Percentiles rank a stretch among this genome's conserved stretches.
Conservation (phyloP, 2,329 filamentous ascomycete genomes). For the Chrysosphaeria jannelii region DNA sequence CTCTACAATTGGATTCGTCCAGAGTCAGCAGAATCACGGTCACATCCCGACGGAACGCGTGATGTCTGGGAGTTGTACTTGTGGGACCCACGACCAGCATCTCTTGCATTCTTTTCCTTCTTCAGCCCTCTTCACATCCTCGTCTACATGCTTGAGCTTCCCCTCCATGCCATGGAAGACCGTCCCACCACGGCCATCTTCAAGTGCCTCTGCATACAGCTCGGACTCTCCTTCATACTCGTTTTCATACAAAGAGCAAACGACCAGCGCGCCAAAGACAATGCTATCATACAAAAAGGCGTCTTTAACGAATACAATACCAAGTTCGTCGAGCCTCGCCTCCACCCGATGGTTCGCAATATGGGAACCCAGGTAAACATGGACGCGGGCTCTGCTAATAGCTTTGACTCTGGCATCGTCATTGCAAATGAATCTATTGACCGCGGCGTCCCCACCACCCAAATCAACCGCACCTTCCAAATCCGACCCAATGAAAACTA, state of each 20-base stretch:
- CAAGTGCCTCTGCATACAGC: constrained; percentile 48
- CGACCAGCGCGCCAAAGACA: constrained; percentile 62
- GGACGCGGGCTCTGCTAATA: constrained; percentile 7
- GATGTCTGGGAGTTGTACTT: constrained; percentile 89
- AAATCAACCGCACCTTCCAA: constrained; percentile 46
- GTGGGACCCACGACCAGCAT: constrained; percentile 78
- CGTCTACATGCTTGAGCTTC: constrained; percentile 68
- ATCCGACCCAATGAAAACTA: constrained; percentile 68
- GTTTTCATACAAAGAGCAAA: constrained; percentile 43
- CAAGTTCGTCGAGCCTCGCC: constrained; percentile 73
- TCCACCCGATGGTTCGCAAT: constrained; percentile 51
- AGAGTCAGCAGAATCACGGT: constrained; percentile 48
- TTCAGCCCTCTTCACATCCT: constrained; percentile 89
- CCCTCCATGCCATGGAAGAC: constrained; percentile 42
- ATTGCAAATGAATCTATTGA: constrained; percentile 13
- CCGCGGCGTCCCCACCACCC: constrained; percentile 22
- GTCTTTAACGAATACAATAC: constrained; percentile 87
- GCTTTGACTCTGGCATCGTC: background rate
- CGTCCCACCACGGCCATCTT: constrained; percentile 65
- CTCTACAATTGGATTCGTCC: constrained; percentile 35
- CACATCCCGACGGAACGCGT: constrained; percentile 49
- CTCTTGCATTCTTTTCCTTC: constrained; percentile 53
- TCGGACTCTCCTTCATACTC: constrained; percentile 49
- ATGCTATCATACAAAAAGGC: constrained; percentile 58
- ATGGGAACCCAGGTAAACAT: constrained; percentile 50